A percentile compares a stretch with the other conserved stretches of the same genome.
Evolutionary conservation across 106 monocot species (phyloP).

Genomic region (Agapanthus africanus): DNA sequence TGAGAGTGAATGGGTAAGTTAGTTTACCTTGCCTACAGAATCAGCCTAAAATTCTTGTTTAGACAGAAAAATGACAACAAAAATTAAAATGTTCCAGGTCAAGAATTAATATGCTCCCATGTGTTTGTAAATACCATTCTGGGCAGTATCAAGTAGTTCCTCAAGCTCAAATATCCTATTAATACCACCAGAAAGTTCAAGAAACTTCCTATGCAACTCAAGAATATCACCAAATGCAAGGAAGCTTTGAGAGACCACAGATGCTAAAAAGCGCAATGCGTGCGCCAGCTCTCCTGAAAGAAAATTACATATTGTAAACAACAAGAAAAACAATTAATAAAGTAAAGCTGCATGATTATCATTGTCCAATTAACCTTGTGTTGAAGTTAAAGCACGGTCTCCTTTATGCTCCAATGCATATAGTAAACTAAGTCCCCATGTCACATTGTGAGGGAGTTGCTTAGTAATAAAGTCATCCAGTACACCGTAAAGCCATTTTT

Average conservation of each 20-base stretch:
- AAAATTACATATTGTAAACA: conserved; percentile 8
- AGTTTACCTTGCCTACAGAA: too few relatives aligned
- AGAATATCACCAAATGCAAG: conserved; percentile 99
- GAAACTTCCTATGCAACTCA: conserved; percentile 82
- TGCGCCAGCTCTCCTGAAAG: conserved; percentile 87
- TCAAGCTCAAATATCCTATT: conserved; percentile 95
- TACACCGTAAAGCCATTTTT: conserved; percentile 84
- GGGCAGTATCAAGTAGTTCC: conserved; percentile 81
- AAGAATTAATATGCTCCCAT: too few relatives aligned
- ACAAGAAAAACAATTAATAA: too few relatives aligned
- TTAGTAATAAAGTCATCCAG: conserved; percentile 94
- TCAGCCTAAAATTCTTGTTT: too few relatives aligned
- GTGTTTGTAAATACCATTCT: too few relatives aligned
- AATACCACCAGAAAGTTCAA: conserved; percentile 93
- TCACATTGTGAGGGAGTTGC: conserved; percentile 96
- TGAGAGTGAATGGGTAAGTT: too few relatives aligned
- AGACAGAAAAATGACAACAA: too few relatives aligned
- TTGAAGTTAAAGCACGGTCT: conserved; percentile 76
- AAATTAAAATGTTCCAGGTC: too few relatives aligned
- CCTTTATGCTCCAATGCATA: conserved; percentile 97
- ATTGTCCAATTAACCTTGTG: conserved; percentile 74
- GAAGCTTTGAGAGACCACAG: conserved; percentile 95
- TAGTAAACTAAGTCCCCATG: conserved; percentile 93
- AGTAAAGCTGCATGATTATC: too few relatives aligned
- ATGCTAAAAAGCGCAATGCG: conserved; percentile 92